phyloP scores from a whole-genome alignment of 2,329 filamentous ascomycete species.

The Talaromyces verruculosus region DNA sequence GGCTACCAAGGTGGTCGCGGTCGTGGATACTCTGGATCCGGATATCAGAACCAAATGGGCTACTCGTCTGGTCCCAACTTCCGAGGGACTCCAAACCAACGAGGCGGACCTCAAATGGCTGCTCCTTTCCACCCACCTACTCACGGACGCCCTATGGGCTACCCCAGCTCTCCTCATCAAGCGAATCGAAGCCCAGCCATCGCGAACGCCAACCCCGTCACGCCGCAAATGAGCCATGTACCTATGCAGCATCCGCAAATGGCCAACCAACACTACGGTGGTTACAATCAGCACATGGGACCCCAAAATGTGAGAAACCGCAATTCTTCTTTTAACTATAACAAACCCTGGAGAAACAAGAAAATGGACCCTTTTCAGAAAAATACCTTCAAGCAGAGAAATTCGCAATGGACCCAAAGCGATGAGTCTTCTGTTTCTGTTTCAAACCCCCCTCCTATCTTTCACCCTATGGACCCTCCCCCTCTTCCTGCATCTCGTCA shows the following conservation, averaged over 20 bases:
- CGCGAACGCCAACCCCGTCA: constrained; percentile 64
- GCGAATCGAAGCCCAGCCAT: constrained; percentile 65
- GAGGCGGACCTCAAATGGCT: constrained; percentile 53
- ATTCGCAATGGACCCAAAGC: constrained; percentile 30
- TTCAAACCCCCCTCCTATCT: not conserved
- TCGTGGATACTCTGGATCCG: constrained; percentile 56
- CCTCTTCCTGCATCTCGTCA: constrained; percentile 27
- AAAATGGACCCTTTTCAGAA: constrained; percentile 17
- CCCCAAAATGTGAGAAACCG: constrained; percentile 61
- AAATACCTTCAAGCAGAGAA: constrained; percentile 32
- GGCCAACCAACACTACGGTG: constrained; percentile 59
- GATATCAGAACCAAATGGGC: constrained; percentile 53
- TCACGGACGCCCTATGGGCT: constrained; percentile 49
- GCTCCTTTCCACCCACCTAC: constrained; percentile 51
- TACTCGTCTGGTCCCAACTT: constrained; percentile 57
- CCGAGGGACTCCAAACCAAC: constrained; percentile 53
- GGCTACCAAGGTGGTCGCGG: constrained; percentile 57
- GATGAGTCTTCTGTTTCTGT: constrained; percentile 3
- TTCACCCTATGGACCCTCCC: constrained; percentile 21
- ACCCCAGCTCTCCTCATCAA: constrained; percentile 66
- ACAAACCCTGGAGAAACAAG: constrained; percentile 34
- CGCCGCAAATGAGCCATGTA: constrained; percentile 70
- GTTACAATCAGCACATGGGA: constrained; percentile 59
- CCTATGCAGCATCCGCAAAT: constrained; percentile 65
- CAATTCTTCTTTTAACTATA: constrained; percentile 28